These are phyloP conservation scores for Fusarium citri DNA, from an alignment of 2,329 filamentous ascomycete genomes.

Conservation along the genomic window DNA sequence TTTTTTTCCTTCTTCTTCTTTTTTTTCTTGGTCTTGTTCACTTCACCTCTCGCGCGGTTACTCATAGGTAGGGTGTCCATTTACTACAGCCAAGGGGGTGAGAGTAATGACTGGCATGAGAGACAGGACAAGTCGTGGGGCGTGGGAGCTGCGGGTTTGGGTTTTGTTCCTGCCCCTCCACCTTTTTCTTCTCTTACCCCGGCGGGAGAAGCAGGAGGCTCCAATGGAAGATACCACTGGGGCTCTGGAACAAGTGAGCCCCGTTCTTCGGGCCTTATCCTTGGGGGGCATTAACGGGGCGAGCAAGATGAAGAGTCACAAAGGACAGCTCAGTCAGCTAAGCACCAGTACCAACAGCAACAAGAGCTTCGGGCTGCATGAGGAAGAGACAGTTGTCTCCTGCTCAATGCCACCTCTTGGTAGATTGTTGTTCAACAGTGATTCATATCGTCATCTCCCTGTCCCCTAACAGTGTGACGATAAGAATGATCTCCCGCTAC, in stretches of 20 bases:
- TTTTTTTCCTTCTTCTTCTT: background rate
- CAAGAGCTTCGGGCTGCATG: conserved; percentile 2
- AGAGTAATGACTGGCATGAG: conserved; percentile 13
- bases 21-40: conserved; percentile 1
- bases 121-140: conserved; percentile 37
- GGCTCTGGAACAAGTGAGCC: conserved; percentile 42
- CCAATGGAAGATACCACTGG: conserved; percentile 38
- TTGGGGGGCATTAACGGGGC: conserved; percentile 38
- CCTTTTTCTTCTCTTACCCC: conserved; percentile 43
- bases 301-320: conserved; percentile 35
- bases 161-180: conserved; percentile 39
- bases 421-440: background rate
- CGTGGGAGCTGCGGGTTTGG: conserved; percentile 16
- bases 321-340: conserved; percentile 28
- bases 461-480: conserved; percentile 17
- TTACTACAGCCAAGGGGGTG: conserved; percentile 18
- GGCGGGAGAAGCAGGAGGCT: conserved; percentile 47
- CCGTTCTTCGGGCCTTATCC: conserved; percentile 42
- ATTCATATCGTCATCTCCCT: conserved; percentile 10
- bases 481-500: conserved; percentile 36
- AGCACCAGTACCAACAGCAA: conserved; percentile 6
- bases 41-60: conserved; percentile 8
- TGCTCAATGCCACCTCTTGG: conserved; percentile 9
- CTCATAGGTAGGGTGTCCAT: conserved; percentile 12
- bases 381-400: conserved; percentile 17